These are phyloP conservation scores for Sanghuangporus sanghuang DNA, from an alignment of 1,284 basidiomycete genomes.

Conservation along the genomic window DNA sequence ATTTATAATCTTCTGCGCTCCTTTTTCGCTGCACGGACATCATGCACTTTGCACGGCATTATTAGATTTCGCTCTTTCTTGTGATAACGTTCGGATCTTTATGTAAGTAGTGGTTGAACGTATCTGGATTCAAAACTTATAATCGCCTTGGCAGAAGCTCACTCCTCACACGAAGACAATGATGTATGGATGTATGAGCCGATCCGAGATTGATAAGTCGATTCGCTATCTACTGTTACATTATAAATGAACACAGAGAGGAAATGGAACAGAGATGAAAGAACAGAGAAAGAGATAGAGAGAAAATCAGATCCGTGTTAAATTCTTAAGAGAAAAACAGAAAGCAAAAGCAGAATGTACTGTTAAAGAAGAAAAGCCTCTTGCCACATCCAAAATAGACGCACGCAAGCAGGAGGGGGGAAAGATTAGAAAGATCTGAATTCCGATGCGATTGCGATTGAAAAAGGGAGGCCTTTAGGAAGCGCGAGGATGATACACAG, in stretches of 20 bases:
- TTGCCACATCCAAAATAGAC: neutral
- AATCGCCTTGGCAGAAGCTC: no score
- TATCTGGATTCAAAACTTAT: no score
- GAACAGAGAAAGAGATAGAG: neutral
- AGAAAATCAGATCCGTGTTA: neutral
- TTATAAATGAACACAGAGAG: neutral
- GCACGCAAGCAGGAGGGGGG: no score
- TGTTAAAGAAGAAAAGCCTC: neutral
- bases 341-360: neutral
- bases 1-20: no score
- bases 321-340: neutral
- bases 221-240: constrained; percentile 1
- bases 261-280: neutral
- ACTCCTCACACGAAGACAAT: no score
- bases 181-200: neutral
- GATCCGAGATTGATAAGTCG: neutral
- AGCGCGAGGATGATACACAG: neutral
- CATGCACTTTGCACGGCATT: neutral
- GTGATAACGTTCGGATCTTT: no score
- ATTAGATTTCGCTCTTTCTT: neutral
- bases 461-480: no score
- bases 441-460: neutral
- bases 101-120: no score
- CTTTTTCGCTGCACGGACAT: neutral
- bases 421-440: neutral